Percentiles rank a stretch among this genome's conserved stretches.
Evolutionary conservation across 1,284 basidiomycete species (phyloP).

Genomic region (Phenoliferia sp.): DNA sequence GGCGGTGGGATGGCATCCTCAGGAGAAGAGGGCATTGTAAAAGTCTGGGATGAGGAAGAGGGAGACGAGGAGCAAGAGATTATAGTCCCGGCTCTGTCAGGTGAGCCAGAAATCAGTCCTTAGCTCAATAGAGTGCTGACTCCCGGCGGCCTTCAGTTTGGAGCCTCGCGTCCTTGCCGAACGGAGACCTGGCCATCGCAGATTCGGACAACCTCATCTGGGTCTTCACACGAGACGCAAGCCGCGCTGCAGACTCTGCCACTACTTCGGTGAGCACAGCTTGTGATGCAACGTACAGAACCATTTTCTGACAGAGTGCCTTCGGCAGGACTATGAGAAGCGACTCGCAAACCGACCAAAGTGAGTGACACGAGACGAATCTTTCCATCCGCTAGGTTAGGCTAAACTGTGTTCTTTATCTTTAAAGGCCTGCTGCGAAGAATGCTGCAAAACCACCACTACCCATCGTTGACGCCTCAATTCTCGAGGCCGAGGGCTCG

Average conservation of each 20-base stretch:
- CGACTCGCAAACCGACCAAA: neutral
- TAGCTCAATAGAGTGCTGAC: no score
- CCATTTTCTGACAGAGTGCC: neutral
- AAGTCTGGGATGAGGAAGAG: constrained; percentile 78
- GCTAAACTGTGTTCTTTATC: neutral
- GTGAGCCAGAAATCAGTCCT: no score
- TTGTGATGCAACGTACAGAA: neutral
- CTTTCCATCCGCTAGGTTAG: neutral
- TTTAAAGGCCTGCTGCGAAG: neutral
- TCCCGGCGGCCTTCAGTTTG: constrained; percentile 59
- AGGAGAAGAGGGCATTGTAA: constrained; percentile 90
- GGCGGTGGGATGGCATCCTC: constrained; percentile 68
- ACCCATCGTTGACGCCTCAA: neutral
- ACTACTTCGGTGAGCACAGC: constrained; percentile 40
- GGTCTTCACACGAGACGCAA: constrained; percentile 71
- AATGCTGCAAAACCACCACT: neutral
- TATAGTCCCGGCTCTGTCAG: constrained; percentile 77
- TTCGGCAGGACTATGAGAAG: constrained; percentile 23
- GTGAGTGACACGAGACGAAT: neutral
- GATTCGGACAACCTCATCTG: constrained; percentile 81
- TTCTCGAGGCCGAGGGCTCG: constrained; percentile 53
- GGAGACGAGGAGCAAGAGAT: constrained; percentile 79
- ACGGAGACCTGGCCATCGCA: constrained; percentile 84
- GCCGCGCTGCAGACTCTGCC: constrained; percentile 63
- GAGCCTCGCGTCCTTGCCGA: constrained; percentile 76